phyloP scores from a whole-genome alignment of 2,329 filamentous ascomycete species.

The Chaetomium sp. region DNA sequence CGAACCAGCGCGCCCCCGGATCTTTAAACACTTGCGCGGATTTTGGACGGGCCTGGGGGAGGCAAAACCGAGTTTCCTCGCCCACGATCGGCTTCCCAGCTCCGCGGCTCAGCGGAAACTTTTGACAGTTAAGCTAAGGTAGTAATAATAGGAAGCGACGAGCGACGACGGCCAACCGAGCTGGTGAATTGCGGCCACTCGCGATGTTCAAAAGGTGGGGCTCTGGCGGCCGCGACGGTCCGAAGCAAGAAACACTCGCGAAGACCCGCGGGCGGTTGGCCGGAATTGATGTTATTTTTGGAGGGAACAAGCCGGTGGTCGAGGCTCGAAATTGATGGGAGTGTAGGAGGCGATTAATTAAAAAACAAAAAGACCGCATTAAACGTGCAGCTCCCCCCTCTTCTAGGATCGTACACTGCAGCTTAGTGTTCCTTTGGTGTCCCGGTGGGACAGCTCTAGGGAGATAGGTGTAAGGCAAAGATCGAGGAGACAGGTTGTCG shows the following conservation, averaged over 20 bases:
- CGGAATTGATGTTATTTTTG: slow-evolving; percentile 11
- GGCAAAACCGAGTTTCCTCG: neutral
- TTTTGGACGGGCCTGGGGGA: neutral
- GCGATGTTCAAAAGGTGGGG: slow-evolving; percentile 3
- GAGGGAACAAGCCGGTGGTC: neutral
- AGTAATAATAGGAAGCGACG: no score
- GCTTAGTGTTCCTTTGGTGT: no score
- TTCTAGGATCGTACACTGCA: no score
- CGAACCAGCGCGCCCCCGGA: neutral
- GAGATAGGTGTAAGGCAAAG: no score
- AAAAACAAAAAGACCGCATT: neutral
- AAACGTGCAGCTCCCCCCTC: no score
- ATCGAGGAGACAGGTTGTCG: no score
- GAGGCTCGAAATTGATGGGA: slow-evolving; percentile 1
- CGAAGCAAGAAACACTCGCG: slow-evolving; percentile 6
- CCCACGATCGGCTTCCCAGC: slow-evolving; percentile 2
- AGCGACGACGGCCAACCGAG: no score
- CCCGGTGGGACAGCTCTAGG: neutral
- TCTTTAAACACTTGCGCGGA: neutral
- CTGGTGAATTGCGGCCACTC: neutral
- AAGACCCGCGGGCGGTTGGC: slow-evolving; percentile 8
- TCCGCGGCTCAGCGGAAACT: neutral
- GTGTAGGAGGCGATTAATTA: neutral
- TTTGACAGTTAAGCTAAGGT: neutral
- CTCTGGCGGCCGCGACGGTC: slow-evolving; percentile 10